Evolutionary conservation across 1,284 basidiomycete species (phyloP).

Genomic region (Rhodotorula sp.): DNA sequence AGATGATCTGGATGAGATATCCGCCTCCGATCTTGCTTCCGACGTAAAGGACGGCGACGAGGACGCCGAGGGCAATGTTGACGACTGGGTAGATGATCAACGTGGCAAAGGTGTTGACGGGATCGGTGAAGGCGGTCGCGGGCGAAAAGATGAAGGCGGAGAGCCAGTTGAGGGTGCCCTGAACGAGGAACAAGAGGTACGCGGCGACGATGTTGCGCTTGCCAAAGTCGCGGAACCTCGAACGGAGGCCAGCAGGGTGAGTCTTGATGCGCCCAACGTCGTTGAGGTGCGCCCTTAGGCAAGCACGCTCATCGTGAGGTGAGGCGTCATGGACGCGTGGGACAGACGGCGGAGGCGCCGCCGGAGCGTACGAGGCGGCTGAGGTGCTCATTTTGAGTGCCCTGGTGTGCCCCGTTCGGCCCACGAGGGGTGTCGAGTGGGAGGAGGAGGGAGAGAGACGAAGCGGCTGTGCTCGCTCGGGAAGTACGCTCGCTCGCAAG

Average conservation of each 20-base stretch:
- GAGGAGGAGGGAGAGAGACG: neutral
- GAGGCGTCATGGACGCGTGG: no score
- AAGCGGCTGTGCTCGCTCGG: no score
- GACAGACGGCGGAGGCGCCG: neutral
- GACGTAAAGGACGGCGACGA: slow-evolving; percentile 2
- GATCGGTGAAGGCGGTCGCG: slow-evolving; percentile 22
- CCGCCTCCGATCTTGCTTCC: neutral
- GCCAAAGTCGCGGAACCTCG: neutral
- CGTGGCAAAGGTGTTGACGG: slow-evolving; percentile 1
- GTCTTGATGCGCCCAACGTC: slow-evolving; percentile 2
- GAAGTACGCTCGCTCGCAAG: neutral
- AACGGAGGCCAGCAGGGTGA: neutral
- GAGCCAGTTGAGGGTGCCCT: neutral
- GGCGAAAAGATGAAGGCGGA: slow-evolving; percentile 22
- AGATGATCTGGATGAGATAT: slow-evolving; percentile 8
- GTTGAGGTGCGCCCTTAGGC: neutral
- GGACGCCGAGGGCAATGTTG: neutral
- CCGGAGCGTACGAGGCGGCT: neutral
- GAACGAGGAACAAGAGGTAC: slow-evolving; percentile 4
- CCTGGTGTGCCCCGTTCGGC: neutral
- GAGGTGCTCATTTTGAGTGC: neutral
- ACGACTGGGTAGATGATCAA: slow-evolving; percentile 16
- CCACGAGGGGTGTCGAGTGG: neutral
- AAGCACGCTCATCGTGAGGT: no score
- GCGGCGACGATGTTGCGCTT: neutral